Base-by-base conservation (phyloP, 2,329 filamentous ascomycete genomes). In the Zymoseptoria tritici region DNA sequence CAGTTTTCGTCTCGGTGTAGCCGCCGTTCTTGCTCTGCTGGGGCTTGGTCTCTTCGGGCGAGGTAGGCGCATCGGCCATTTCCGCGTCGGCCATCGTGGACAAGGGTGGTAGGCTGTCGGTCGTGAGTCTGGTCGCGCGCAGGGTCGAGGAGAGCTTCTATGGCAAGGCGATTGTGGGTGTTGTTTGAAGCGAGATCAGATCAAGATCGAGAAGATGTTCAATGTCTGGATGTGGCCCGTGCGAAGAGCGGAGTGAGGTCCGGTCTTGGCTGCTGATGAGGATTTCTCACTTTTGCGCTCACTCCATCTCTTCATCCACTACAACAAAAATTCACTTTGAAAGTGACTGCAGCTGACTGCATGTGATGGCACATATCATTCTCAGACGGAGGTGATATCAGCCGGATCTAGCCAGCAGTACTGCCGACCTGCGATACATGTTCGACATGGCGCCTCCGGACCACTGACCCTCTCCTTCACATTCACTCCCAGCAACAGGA, bases 1-100 rank as follows among this genome's bases (percentile, higher is more conserved):
- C 83, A 6, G 89, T 92, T 70, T 85, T 85, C 81, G 90, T 88
- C 70, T 88, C 85, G 77, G 73, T 61, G 57, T 73, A 68, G 54
- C 72, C 59, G 61, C 63, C 66, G 64, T 62, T 68, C n/a, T 59
- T 57, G 20, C 57, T 64, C 50, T 58, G 54, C 57, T 58, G 58
- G 54, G 59, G 58, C 19, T 53, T 62, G 26, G 52, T 49, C 16
- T 61, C 55, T 49, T 60, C 53, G 42, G 73, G 72, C 52, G 74
- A 75, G 68, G 71, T 66, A 24, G 77, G 77, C 72, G 77, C 62
- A 73, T 86, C 84, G 59, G 86, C 84, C 84, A 87, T 86, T 62
- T 85, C 69, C 19, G 67, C 70, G 66, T 75, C 72, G 52, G 71
- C 68, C 72, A 74, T 74, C 62, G 57, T 56, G 66, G 67, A 11